Base-by-base conservation (phyloP, 1,284 basidiomycete species). In the Ganoderma lucidum region DNA sequence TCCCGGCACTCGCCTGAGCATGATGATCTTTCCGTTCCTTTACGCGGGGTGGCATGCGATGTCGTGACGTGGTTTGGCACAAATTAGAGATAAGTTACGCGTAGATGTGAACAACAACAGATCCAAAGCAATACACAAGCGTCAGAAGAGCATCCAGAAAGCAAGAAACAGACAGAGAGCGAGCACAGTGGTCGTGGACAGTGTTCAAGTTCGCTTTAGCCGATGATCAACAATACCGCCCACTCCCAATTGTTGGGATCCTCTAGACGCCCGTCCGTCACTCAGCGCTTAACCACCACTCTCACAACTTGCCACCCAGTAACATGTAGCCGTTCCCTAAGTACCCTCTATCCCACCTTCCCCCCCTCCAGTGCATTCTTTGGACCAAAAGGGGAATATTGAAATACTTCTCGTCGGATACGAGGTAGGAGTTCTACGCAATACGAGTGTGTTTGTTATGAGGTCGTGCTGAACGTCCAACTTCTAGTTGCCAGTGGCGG, bases 91-190 rank as follows among this genome's bases (percentile, higher is more conserved):
- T 68, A 65, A 65, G 37, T 68, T 65, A 68, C 41, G 67, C 32
- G 63, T 65, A 53, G 28, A 15, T 23, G 55, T 44, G 19, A n/a
- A 23, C 44, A 41, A 58, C 61, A 61, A 23, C 37, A 53, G 51
- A 59, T n/a, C n/a, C 19, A 17, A 41, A 64, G 37, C 39, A 39
- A 23, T 62, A 55, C 23, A 59, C 55, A 55, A 68, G 59, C 55
- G 56, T 64, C 62, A 64, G 67, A n/a, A 65, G 39, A 68, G 63
- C 63, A 68, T 68, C 42, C 66, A 64, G 62, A 68, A 56, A 65
- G 63, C 67, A 64, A 68, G 41, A 66, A 45, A 59, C 58, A 59
- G 37, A 12, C 6, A 53, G 10, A 58, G 41, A 28, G 53, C 51
- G 42, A 41, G 63, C 61, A 62, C 30, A 51, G 42, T 10, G 28